Conservation (phyloP, 2,329 filamentous ascomycete genomes). For the Colletotrichum kahawae region DNA sequence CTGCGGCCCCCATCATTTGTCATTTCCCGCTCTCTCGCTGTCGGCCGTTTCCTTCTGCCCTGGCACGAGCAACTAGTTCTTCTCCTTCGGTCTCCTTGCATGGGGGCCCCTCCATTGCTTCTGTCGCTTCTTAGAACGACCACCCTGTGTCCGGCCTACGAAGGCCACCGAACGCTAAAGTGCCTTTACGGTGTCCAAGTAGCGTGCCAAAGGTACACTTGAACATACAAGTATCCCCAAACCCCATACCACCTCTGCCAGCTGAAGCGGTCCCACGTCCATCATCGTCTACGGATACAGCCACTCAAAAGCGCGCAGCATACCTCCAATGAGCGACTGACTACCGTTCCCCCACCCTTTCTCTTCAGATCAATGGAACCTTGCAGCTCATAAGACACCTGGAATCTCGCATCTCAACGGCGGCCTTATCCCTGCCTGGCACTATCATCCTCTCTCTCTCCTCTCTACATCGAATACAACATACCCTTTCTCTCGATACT, state of each 20-base stretch:
- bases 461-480: neutral
- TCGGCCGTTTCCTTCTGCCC: neutral
- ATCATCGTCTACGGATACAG: conserved; percentile 7
- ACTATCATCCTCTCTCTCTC: neutral
- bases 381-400: conserved; percentile 23
- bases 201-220: conserved; percentile 1
- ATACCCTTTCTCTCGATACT: neutral
- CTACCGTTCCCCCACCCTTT: conserved; percentile 15
- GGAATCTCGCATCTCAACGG: conserved; percentile 25
- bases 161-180: conserved; percentile 3
- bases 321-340: conserved; percentile 8
- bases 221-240: neutral
- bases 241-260: neutral
- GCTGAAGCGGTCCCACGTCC: conserved; percentile 2
- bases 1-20: conserved; percentile 11
- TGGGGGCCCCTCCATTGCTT: neutral
- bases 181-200: conserved; percentile 1
- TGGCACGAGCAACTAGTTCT: neutral
- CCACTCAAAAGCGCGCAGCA: conserved; percentile 9
- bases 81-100: conserved; percentile 12
- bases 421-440: conserved; percentile 16
- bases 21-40: conserved; percentile 4
- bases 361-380: conserved; percentile 22
- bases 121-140: neutral
- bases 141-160: neutral